Percentiles rank a stretch among this genome's conserved stretches.
Evolutionary conservation across 108 stramenopile species (phyloP).

Genomic region (Skeletonema tropicum): DNA sequence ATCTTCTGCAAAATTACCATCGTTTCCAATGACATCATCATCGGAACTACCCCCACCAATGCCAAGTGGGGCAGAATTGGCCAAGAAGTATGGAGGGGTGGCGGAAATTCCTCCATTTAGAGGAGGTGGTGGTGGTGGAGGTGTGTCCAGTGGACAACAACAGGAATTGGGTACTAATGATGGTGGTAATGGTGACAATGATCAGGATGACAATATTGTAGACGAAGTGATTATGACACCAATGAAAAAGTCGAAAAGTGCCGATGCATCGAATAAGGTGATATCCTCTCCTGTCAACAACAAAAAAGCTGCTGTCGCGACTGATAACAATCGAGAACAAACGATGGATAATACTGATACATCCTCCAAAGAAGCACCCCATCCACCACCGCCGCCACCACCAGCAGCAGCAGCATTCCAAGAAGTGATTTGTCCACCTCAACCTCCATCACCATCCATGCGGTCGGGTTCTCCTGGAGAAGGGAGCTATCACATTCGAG

Average conservation of each 20-base stretch:
- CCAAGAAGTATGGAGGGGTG: conserved; percentile 14
- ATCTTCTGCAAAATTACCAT: not conserved
- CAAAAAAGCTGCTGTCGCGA: not conserved
- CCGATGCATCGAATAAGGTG: not conserved
- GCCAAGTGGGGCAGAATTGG: not conserved
- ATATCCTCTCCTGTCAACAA: not conserved
- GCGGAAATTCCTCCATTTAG: conserved; percentile 36
- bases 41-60: conserved; percentile 8
- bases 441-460: conserved; percentile 8
- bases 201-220: too few relatives aligned
- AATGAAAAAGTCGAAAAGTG: not conserved
- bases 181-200: too few relatives aligned
- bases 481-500: conserved; percentile 31
- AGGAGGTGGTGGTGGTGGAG: not conserved
- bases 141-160: not conserved
- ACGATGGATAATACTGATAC: not conserved
- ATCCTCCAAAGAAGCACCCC: not conserved
- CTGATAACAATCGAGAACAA: not conserved
- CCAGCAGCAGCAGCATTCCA: too few relatives aligned
- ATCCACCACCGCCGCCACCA: not conserved
- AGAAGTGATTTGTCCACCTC: conserved; percentile 25
- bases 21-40: conserved; percentile 24
- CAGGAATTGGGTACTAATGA: not conserved
- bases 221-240: not conserved
- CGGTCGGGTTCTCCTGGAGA: conserved; percentile 9